These are phyloP conservation scores for Platanthera zijinensis DNA, from an alignment of 106 monocot species.

Conservation along the genomic window DNA sequence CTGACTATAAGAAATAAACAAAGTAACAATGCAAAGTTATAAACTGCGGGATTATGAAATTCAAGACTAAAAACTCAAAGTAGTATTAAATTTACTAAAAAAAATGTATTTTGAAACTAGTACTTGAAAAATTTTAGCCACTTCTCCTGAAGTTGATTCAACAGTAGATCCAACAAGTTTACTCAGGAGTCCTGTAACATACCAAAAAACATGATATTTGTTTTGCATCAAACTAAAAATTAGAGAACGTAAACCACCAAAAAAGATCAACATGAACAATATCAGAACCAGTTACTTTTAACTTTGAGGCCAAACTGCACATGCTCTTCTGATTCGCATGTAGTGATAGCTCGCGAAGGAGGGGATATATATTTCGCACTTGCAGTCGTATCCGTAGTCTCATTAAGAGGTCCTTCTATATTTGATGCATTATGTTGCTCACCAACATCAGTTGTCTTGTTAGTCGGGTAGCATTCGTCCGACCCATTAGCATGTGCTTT, in stretches of 20 bases:
- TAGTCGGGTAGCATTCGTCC: slow-evolving; percentile 5
- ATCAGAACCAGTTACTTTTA: slow-evolving; percentile 40
- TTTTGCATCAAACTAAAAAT: not conserved
- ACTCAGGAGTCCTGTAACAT: slow-evolving; percentile 53
- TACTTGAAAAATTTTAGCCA: slow-evolving; percentile 71
- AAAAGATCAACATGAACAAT: not conserved
- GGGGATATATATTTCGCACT: slow-evolving; percentile 61
- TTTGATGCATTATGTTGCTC: not conserved
- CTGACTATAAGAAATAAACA: slow-evolving; percentile 41
- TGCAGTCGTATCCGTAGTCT: not conserved
- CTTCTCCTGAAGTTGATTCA: slow-evolving; percentile 65
- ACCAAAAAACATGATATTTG: not conserved
- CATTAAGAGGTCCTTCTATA: slow-evolving; percentile 16
- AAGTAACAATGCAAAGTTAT: not conserved
- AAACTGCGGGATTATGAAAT: not conserved
- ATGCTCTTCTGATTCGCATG: slow-evolving; percentile 63
- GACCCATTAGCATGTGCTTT: slow-evolving; percentile 1
- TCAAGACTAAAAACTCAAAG: not conserved
- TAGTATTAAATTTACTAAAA: not conserved
- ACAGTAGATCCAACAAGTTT: slow-evolving; percentile 74
- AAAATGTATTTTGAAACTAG: not conserved
- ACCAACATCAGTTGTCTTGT: not conserved
- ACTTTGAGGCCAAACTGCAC: slow-evolving; percentile 55
- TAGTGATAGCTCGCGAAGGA: slow-evolving; percentile 34
- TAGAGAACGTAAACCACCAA: not conserved